A percentile compares a stretch with the other conserved stretches of the same genome.
Evolutionary conservation across 352 stramenopile species (phyloP).

Genomic region (Phytophthora foliorum): DNA sequence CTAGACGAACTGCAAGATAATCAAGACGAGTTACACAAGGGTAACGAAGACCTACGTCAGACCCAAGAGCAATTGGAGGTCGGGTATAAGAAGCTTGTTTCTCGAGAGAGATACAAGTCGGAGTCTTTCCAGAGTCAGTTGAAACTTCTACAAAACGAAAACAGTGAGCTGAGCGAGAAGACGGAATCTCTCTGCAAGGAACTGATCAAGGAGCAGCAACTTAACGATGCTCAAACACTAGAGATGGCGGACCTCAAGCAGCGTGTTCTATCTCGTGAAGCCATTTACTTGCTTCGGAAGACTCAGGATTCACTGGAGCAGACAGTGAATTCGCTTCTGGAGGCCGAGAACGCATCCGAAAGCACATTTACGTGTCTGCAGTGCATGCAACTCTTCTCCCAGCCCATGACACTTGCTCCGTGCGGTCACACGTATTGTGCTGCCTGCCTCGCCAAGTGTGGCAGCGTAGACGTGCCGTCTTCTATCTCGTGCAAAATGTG

Average conservation of each 20-base stretch:
- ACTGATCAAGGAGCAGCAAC: slow-evolving; percentile 50
- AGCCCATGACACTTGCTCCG: slow-evolving; percentile 72
- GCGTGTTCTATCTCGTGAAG: slow-evolving; percentile 59
- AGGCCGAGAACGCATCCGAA: slow-evolving; percentile 77
- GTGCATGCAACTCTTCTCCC: slow-evolving; percentile 72
- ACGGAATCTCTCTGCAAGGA: slow-evolving; percentile 52
- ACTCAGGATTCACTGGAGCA: slow-evolving; percentile 77
- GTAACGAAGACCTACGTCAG: slow-evolving; percentile 41
- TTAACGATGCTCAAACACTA: slow-evolving; percentile 46
- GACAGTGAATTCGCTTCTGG: slow-evolving; percentile 71
- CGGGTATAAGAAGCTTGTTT: slow-evolving; percentile 67
- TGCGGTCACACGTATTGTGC: slow-evolving; percentile 83
- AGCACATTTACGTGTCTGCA: slow-evolving; percentile 82
- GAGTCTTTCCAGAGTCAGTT: slow-evolving; percentile 80
- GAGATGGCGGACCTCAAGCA: slow-evolving; percentile 61
- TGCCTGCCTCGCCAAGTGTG: slow-evolving; percentile 56
- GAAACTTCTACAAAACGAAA: slow-evolving; percentile 74
- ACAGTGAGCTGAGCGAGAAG: slow-evolving; percentile 53
- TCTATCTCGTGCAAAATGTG: slow-evolving; percentile 74
- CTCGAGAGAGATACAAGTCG: slow-evolving; percentile 77
- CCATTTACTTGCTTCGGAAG: slow-evolving; percentile 58
- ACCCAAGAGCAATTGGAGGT: slow-evolving; percentile 32
- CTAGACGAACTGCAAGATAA: slow-evolving; percentile 43
- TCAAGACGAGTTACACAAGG: slow-evolving; percentile 42
- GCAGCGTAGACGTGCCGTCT: slow-evolving; percentile 43